A percentile compares a stretch with the other conserved stretches of the same genome.
Conservation (phyloP, 1,284 basidiomycete species). For the Trametes hirsuta region DNA sequence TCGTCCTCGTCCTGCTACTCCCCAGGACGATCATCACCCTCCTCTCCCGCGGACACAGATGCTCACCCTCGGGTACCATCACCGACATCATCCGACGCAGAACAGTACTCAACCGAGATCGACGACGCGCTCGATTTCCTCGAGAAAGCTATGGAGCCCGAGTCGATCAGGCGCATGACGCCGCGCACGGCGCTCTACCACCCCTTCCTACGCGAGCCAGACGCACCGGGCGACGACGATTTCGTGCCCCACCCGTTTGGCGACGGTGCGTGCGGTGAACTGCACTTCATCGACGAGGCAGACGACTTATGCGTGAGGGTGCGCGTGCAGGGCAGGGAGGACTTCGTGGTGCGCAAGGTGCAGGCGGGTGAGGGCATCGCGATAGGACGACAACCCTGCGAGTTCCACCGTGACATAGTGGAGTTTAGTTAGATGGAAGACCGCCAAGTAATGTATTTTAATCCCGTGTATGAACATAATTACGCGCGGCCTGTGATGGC, state of each 20-base stretch:
- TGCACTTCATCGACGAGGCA: slow-evolving; percentile 62
- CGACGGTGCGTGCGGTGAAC: slow-evolving; percentile 60
- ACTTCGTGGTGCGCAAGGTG: slow-evolving; percentile 45
- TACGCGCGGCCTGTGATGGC: too few species aligned
- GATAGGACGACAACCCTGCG: slow-evolving; percentile 69
- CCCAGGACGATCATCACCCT: slow-evolving; percentile 29
- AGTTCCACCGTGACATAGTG: slow-evolving; percentile 54
- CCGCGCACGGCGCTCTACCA: slow-evolving; percentile 79
- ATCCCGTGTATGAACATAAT: too few species aligned
- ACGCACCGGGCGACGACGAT: slow-evolving; percentile 57
- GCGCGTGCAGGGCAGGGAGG: slow-evolving; percentile 24
- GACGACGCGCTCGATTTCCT: slow-evolving; percentile 76
- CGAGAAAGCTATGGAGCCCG: slow-evolving; percentile 71
- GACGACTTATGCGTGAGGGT: slow-evolving; percentile 57
- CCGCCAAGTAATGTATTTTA: neutral
- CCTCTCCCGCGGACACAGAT: slow-evolving; percentile 16
- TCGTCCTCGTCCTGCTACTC: slow-evolving; percentile 35
- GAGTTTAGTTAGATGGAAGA: neutral
- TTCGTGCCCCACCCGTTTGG: slow-evolving; percentile 70
- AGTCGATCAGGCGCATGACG: slow-evolving; percentile 76
- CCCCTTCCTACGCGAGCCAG: slow-evolving; percentile 61
- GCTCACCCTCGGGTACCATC: slow-evolving; percentile 5
- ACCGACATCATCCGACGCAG: slow-evolving; percentile 25
- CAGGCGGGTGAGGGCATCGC: slow-evolving; percentile 70
- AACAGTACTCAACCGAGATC: slow-evolving; percentile 58